Base-by-base conservation (phyloP, 768 basidiomycete species). In the Xerocomus spinulosus region DNA sequence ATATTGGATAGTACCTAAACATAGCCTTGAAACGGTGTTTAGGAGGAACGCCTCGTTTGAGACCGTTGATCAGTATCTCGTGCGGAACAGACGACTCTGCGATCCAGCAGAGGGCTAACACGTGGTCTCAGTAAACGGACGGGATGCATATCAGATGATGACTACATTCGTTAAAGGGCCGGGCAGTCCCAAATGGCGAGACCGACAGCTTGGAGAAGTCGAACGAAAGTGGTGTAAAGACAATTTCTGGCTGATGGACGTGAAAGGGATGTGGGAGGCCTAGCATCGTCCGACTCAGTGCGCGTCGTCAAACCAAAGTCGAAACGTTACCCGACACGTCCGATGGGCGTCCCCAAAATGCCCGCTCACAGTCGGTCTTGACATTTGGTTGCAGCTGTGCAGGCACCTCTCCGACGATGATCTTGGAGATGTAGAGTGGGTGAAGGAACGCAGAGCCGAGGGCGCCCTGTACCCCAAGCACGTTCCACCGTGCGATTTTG, bases 401-500 rank as follows among this genome's bases (percentile, higher is more conserved):
- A 0, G 75, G 71, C 0, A 92, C 82, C 34, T 85, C 90, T 2
- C 92, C 90, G 3, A 98, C 71, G 44, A 92, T 69, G 15, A 97
- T 67, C 21, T 63, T 59, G 35, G 70, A 65, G 18, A 94, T 66
- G 59, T 91, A 91, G 7, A 94, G 47, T 0, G 88, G 87, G 3
- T 55, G 57, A 33, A 81, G 68, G 52, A 78, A 71, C 14, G 50
- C 68, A 5, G 82, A 75, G 3, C 79, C 78, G 40, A 96, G 70
- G 2, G 88, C 85, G 3, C 95, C 94, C 60, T 95, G 92, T 21
- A 95, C 73, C 0, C 94, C 94, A 4, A 92, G 70, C 0, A 85
- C 78, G 46, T 76, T 81, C 92, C 93, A 98, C 5, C 78, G 69
- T 0, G 92, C 91, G 34, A 98, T 85, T 68, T 98, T 98, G 64